Base-by-base conservation (phyloP, 2,329 filamentous ascomycete species). In the Ophiostoma quercus region DNA sequence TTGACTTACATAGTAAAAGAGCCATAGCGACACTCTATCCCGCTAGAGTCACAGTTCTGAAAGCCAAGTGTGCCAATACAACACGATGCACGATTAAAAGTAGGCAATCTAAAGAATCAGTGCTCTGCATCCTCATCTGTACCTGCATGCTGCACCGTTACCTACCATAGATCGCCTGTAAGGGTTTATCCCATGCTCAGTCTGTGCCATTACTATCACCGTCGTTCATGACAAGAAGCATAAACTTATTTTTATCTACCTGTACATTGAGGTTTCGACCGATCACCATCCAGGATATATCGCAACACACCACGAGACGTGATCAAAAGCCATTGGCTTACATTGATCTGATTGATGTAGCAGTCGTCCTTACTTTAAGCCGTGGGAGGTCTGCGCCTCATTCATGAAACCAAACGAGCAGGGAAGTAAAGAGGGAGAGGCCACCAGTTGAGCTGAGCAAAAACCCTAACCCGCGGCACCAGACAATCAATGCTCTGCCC, bases 401-500 rank as follows among this genome's bases (percentile, higher is more conserved):
- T 16, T 32, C 57, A 32, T 62, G 57, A 62, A 62, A 62, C 57
- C 34, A 62, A 32, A 5, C 54, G 54, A 62, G 51, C 51, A 25
- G n/a, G 51, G 51, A 29, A 57, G 12, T 47, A 12, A 14, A 14
- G 51, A 57, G 57, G 14, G 25, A 32, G 57, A 62, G 54, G 54
- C 22, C 54, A 62, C 7, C 25, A 16, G 12, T 19, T 22, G 57
- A 62, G 57, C 57, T 29, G 57, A 62, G 25, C 25, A 32, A 16
- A 25, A 57, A 57, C n/a, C 51, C 57, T 34, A 62, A 29, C 57
- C 57, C 57, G 57, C 57, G 57, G 57, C 25, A 62, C 25, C 57
- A 29, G 57, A 32, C 25, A 60, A 57, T 25, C 51, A 57, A 25
- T 47, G 43, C 43, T 34, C 8, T 34, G 34, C 34, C 6, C 4